Evolutionary conservation across 192 early-diverging fungal genomes (phyloP).

Genomic region (Pilaira anomala): DNA sequence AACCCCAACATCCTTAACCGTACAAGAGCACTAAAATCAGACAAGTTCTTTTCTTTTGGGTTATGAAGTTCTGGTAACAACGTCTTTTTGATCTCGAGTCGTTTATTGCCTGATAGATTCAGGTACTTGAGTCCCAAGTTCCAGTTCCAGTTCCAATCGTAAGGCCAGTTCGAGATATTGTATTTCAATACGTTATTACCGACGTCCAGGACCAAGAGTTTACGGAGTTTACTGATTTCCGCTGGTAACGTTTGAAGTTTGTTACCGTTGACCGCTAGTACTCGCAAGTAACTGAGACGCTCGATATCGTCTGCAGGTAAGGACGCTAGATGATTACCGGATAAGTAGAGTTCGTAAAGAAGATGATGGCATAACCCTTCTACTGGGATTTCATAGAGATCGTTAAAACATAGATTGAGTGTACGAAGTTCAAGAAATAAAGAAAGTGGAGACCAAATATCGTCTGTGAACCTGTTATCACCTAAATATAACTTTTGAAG

Average conservation of each 20-base stretch:
- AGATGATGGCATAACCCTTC: conserved; percentile 69
- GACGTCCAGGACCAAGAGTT: conserved; percentile 75
- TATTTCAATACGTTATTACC: conserved; percentile 88
- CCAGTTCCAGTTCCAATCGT: conserved; percentile 98
- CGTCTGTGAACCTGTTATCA: conserved; percentile 82
- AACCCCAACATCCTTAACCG: conserved; percentile 78
- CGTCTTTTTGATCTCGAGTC: conserved; percentile 76
- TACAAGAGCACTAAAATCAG: conserved; percentile 74
- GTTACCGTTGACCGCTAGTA: conserved; percentile 86
- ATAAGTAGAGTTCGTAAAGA: conserved; percentile 74
- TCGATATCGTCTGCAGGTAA: conserved; percentile 86
- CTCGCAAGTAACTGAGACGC: conserved; percentile 63
- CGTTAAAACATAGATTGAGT: conserved; percentile 82
- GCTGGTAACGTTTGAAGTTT: conserved; percentile 86
- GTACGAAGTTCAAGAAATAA: conserved; percentile 67
- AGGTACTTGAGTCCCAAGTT: conserved; percentile 87
- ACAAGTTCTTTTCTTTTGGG: conserved; percentile 50
- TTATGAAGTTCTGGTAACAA: conserved; percentile 11
- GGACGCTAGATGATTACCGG: conserved; percentile 78
- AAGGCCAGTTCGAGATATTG: conserved; percentile 93
- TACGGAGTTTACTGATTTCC: conserved; percentile 81
- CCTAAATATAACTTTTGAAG: conserved; percentile 68
- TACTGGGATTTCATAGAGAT: conserved; percentile 77
- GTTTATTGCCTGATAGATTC: conserved; percentile 87
- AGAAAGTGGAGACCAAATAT: conserved; percentile 71